Evolutionary conservation across 139 green algal species (phyloP).

Genomic region (Mesostigma viride): DNA sequence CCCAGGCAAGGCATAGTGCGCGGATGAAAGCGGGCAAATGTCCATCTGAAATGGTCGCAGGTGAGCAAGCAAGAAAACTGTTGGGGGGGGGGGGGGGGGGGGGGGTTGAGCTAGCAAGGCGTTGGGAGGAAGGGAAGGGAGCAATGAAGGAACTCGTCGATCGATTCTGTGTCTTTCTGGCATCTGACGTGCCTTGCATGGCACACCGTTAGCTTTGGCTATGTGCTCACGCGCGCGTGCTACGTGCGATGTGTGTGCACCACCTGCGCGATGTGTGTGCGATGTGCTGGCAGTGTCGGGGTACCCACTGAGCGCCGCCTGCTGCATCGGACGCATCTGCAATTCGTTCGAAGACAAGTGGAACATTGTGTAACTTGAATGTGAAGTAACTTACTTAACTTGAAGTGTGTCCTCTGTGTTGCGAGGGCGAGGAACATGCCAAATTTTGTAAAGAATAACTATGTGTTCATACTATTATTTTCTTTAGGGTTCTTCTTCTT

Average conservation of each 20-base stretch:
- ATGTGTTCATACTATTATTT: neutral
- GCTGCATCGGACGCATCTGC: constrained; percentile 68
- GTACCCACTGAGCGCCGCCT: constrained; percentile 82
- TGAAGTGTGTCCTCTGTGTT: no score
- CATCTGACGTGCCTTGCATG: no score
- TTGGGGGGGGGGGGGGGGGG: neutral
- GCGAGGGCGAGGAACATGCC: no score
- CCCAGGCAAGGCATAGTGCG: neutral
- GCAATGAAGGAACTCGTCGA: no score
- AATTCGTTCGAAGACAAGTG: constrained; percentile 81
- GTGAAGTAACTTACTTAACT: no score
- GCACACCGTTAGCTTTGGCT: no score
- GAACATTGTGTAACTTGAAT: constrained; percentile 51
- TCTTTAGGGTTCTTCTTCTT: no score
- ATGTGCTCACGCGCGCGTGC: no score
- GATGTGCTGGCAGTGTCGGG: constrained; percentile 61
- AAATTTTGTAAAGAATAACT: neutral
- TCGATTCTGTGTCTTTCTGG: no score
- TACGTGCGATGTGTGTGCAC: neutral
- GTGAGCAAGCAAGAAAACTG: no score
- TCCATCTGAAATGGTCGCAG: no score
- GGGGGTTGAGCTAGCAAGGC: neutral
- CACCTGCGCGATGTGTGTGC: neutral
- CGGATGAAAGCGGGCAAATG: neutral
- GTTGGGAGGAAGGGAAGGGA: no score